Percentiles rank a stretch among this genome's conserved stretches.
These are phyloP conservation scores for Albatrellus ellisii DNA, from an alignment of 768 basidiomycete genomes.

Conservation along the genomic window DNA sequence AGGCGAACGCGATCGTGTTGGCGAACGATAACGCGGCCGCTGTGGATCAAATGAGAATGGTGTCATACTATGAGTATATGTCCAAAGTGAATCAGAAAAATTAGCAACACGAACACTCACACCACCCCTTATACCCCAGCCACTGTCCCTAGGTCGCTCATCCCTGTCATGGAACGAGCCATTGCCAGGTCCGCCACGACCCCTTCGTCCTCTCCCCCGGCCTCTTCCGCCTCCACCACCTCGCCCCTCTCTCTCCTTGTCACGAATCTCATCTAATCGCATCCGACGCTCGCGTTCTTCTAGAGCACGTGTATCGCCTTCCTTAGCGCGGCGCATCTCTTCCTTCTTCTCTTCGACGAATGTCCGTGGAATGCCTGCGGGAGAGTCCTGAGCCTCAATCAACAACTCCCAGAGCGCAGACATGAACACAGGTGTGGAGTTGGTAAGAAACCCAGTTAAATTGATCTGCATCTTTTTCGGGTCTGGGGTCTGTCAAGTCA, in stretches of 20 bases:
- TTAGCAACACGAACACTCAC: conserved; percentile 19
- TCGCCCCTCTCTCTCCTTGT: conserved; percentile 34
- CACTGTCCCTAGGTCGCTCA: conserved; percentile 37
- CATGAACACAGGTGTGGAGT: conserved; percentile 84
- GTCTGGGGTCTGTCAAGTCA: conserved; percentile 56
- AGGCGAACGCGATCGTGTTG: conserved; percentile 24
- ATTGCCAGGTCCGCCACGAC: conserved; percentile 31
- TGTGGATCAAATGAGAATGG: conserved; percentile 23
- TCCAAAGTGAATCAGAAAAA: conserved; percentile 11
- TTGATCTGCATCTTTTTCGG: conserved; percentile 94
- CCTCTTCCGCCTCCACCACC: conserved; percentile 47
- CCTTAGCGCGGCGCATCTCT: conserved; percentile 65
- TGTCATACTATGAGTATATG: conserved; percentile 13
- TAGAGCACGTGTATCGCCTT: conserved; percentile 49
- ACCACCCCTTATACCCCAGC: conserved; percentile 57
- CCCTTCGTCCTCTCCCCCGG: conserved; percentile 40
- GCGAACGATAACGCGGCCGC: conserved; percentile 29
- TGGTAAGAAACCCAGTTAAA: conserved; percentile 84
- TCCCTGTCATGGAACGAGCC: conserved; percentile 28
- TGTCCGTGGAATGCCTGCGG: conserved; percentile 80
- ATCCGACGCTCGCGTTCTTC: conserved; percentile 60
- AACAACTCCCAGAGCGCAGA: conserved; percentile 76
- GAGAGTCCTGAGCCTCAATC: conserved; percentile 84
- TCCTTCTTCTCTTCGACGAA: conserved; percentile 89
- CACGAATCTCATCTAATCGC: conserved; percentile 56